Evolutionary conservation across 2,329 filamentous ascomycete species (phyloP), one percentile per base, ranked within the genome.

Genomic region (Trichoderma lentiforme): DNA sequence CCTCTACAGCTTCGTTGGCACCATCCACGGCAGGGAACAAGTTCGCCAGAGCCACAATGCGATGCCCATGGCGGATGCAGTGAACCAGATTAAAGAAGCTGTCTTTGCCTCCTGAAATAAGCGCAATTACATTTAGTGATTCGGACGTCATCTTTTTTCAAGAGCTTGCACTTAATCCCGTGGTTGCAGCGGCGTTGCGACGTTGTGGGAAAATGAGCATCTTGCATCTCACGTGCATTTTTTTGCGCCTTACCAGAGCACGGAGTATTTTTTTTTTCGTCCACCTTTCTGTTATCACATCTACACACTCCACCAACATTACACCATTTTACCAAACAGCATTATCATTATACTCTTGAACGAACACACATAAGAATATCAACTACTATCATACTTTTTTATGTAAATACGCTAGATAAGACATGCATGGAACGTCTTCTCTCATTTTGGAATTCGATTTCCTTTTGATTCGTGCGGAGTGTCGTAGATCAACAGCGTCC

Each of bases 71-170:
- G 72, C 90, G 89, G 75, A 94, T 86, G 82, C 95, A 98, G 84
- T 99, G 96, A 72, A 98, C 88, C 75, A 97, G 88, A 24, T 93
- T 95, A 84, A 93, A 98, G 81, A 99, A 92, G 75, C 95, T 98
- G 84, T 99, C 96, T 83, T 99, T 99, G 75, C 96, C 96, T 73
- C 96, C 96, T 24, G 96, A 99, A 75, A 99, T 91, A 74, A 99
- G 86, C 64, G 93, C 95, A 76, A 99, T 95, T 74, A 98, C 94
- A 76, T 95, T 91, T 74, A 91, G 83, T 73, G 82, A 81, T 74
- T 84, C 82, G 72, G 79, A 75, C 70, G 82, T 76, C 84, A 86
- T 86, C 76, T 61, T 74, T 63, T 18, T 39, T n/a, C 14, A 24
- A 26, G 7, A 62, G 14, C 57, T 28, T 15, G 39, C 15, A 30